These are phyloP conservation scores for Vaccinium vitisidaea DNA, from an alignment of 148 eudicot genomes.

Conservation along the genomic window DNA sequence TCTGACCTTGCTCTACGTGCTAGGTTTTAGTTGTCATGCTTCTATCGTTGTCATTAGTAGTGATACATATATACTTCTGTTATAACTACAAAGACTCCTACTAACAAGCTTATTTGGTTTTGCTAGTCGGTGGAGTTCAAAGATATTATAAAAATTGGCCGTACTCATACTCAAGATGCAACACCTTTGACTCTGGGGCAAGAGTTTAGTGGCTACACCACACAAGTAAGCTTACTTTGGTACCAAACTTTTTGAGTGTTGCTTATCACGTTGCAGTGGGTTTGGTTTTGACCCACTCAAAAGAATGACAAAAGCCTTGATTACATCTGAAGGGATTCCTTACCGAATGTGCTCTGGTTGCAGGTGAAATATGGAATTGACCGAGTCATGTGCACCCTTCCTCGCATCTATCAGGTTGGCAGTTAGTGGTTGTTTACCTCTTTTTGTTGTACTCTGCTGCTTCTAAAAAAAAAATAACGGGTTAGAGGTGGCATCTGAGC, in stretches of 20 bases:
- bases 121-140: slow-evolving; percentile 70
- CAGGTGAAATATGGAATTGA: slow-evolving; percentile 96
- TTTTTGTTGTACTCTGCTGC: slow-evolving; percentile 4
- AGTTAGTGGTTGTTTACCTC: background rate
- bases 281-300: background rate
- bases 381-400: slow-evolving; percentile 68
- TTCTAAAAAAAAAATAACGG: slow-evolving; percentile 10
- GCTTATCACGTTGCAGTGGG: background rate
- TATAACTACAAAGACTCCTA: background rate
- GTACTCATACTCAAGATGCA: slow-evolving; percentile 99
- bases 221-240: slow-evolving; percentile 61
- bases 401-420: slow-evolving; percentile 89
- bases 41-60: background rate
- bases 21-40: background rate
- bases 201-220: slow-evolving; percentile 94
- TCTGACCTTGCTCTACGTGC: background rate
- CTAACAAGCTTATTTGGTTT: slow-evolving; percentile 12
- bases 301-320: background rate
- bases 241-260: background rate
- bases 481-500: slow-evolving; percentile 20
- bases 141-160: slow-evolving; percentile 94
- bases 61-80: background rate
- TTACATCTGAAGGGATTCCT: background rate
- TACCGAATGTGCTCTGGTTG: slow-evolving; percentile 20
- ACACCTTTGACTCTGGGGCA: slow-evolving; percentile 99